phyloP scores from a whole-genome alignment of 1,284 basidiomycete genomes.

The Cryptococcus neoformans region DNA sequence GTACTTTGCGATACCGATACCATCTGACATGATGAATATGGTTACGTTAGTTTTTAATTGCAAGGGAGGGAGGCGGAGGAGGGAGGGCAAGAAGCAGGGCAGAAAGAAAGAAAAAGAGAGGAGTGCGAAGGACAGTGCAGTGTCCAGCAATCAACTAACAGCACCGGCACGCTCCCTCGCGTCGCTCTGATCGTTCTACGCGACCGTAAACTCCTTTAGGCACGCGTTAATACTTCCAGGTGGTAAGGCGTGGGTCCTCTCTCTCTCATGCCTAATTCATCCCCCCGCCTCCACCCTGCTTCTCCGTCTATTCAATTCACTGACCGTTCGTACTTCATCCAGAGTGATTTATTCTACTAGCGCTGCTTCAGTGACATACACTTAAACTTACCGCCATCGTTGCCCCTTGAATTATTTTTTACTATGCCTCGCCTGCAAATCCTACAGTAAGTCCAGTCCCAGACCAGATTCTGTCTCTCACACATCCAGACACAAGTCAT shows the following conservation, averaged over 20 bases:
- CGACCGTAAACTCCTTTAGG: no score
- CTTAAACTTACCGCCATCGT: no score
- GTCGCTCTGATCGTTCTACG: no score
- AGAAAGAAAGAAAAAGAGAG: background rate
- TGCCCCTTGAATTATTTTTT: background rate
- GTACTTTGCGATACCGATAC: constrained; percentile 52
- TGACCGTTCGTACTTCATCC: no score
- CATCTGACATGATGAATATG: constrained; percentile 40
- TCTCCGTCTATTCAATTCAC: no score
- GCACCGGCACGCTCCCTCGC: no score
- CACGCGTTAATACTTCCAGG: no score
- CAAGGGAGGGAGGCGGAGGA: background rate
- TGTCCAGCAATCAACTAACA: no score
- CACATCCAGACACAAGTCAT: constrained; percentile 47
- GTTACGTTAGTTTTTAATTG: background rate
- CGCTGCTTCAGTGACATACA: no score
- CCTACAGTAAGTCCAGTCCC: constrained; percentile 30
- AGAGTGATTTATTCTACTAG: no score
- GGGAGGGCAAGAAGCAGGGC: background rate
- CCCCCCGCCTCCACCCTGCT: background rate
- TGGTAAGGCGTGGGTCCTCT: background rate
- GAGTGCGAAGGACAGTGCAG: background rate
- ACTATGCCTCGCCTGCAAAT: constrained; percentile 48
- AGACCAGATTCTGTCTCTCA: background rate
- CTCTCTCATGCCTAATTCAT: background rate